Conservation (phyloP, 768 basidiomycete genomes). For the Hemileccinum rubropunctum region DNA sequence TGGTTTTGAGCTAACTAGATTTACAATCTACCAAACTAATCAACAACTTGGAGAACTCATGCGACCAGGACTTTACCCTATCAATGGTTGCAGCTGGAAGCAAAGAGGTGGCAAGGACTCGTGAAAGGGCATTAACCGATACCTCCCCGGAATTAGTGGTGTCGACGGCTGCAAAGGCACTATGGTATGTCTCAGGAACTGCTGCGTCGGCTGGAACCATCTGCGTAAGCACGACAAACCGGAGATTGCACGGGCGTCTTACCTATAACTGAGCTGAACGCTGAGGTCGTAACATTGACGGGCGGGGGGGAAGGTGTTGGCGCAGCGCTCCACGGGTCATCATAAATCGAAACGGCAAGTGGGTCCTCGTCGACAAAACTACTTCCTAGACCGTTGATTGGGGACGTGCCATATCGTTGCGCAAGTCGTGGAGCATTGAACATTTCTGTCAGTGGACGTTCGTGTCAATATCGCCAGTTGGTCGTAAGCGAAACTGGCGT, state of each 20-base stretch:
- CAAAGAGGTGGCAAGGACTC: constrained; percentile 72
- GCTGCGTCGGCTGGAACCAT: constrained; percentile 64
- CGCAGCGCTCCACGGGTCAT: constrained; percentile 78
- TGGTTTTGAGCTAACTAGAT: constrained; percentile 76
- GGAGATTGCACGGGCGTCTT: not conserved
- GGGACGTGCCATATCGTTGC: constrained; percentile 60
- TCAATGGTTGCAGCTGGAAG: constrained; percentile 84
- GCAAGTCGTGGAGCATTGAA: constrained; percentile 81
- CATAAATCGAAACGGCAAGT: constrained; percentile 68
- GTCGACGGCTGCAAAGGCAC: constrained; percentile 72
- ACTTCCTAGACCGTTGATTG: constrained; percentile 58
- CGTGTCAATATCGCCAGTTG: constrained; percentile 3
- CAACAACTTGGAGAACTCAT: not conserved
- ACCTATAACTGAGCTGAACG: constrained; percentile 74
- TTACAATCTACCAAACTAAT: constrained; percentile 66
- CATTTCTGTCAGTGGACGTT: constrained; percentile 46
- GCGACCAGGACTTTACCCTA: constrained; percentile 44
- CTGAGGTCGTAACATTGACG: constrained; percentile 45
- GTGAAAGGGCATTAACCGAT: constrained; percentile 79
- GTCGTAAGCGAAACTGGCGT: constrained; percentile 15
- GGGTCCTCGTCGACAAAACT: constrained; percentile 81
- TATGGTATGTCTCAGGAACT: constrained; percentile 74
- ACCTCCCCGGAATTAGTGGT: constrained; percentile 68
- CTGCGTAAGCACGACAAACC: constrained; percentile 7
- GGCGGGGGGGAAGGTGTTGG: constrained; percentile 72